Evolutionary conservation across 768 basidiomycete genomes (phyloP), one percentile per base, ranked within the genome.

Genomic region (Suillus occidentalis): DNA sequence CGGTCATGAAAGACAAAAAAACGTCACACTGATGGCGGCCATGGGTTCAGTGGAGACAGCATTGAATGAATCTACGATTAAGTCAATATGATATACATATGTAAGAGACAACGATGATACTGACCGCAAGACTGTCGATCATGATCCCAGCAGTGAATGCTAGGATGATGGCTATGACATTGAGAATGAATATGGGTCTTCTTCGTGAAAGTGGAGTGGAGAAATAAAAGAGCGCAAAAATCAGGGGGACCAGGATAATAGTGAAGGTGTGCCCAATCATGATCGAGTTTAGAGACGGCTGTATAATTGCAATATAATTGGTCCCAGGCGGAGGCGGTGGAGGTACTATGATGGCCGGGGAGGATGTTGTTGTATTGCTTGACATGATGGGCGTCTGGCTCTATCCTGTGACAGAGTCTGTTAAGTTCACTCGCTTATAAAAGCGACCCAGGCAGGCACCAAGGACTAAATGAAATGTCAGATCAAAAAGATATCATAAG

Each of bases 131-230:
- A 22, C 40, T 34, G 22, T 57, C 59, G 8, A 69, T 66, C 25
- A 61, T 20, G 45, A 36, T 16, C 20, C 53, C 50, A n/a, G 50
- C 62, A 37, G 22, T 31, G 49, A 49, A 71, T 60, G 60, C 72
- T 22, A 71, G 42, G 18, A 63, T 39, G 56, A 73, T 66, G 6
- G 69, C 68, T 7, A 73, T 13, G 20, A 72, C 61, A 60, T 75
- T 75, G 62, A 75, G 65, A 25, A 68, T 65, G 63, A 75, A 75
- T 25, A 72, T 53, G 3, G 69, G 70, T 6, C 66, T 66, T n/a
- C 66, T 60, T 13, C 73, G 67, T 22, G 65, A 68, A 39, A 40
- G 43, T 4, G 70, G 58, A 8, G 70, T 72, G 12, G 73, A 75
- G 60, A 74, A 72, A n/a, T 67, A 70, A 43, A 73, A 66, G 8